phyloP scores from a whole-genome alignment of 257 asterid species.

The Ligustrum vulgare region DNA sequence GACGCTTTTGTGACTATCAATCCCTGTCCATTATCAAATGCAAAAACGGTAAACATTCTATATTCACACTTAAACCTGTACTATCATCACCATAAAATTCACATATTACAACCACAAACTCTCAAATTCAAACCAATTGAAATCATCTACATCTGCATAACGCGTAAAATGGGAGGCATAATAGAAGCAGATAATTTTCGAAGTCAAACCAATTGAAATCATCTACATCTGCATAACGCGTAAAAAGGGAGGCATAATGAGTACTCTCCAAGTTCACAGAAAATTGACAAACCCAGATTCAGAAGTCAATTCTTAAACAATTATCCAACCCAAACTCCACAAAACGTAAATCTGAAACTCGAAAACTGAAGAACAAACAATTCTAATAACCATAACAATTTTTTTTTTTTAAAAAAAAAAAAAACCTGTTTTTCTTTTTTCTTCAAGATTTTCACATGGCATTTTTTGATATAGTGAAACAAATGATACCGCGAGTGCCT shows the following conservation, averaged over 20 bases:
- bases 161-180: no score
- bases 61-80: background rate
- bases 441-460: constrained; percentile 88
- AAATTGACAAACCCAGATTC: background rate
- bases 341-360: background rate
- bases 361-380: background rate
- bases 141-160: no score
- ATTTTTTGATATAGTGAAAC: constrained; percentile 89
- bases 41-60: constrained; percentile 1
- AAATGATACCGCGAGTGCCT: constrained; percentile 93
- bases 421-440: constrained; percentile 73
- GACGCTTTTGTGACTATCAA: constrained; percentile 51
- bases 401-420: background rate
- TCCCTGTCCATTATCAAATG: constrained; percentile 38
- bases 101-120: constrained; percentile 6
- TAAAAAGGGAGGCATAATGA: background rate
- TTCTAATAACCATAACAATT: background rate
- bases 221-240: background rate
- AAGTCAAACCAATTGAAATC: constrained; percentile 8
- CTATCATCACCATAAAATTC: background rate
- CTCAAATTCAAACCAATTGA: background rate
- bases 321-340: background rate
- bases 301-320: background rate
- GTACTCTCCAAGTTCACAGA: background rate
- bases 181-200: no score